Evolutionary conservation across 1,139 yeast species (phyloP).

Genomic region (Saccharomyces hybrid): DNA sequence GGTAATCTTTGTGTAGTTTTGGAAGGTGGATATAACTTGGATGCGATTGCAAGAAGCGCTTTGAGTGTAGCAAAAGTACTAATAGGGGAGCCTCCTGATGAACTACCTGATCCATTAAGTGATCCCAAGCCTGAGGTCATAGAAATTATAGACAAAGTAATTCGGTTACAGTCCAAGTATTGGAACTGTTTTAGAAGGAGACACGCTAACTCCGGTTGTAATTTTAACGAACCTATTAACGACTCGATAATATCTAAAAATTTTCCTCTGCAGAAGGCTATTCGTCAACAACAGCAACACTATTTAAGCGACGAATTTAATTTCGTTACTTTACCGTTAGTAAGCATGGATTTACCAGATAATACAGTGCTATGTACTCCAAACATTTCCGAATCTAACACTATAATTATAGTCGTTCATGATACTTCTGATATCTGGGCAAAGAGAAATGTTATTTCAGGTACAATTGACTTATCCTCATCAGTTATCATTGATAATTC

Average conservation of each 20-base stretch:
- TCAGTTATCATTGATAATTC: slow-evolving; percentile 61
- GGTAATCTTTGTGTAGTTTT: slow-evolving; percentile 85
- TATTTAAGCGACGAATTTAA: slow-evolving; percentile 47
- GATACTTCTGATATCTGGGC: slow-evolving; percentile 96
- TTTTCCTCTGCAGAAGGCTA: slow-evolving; percentile 56
- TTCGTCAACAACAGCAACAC: slow-evolving; percentile 61
- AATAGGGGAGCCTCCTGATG: slow-evolving; percentile 92
- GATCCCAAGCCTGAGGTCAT: slow-evolving; percentile 72
- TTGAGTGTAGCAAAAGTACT: slow-evolving; percentile 85
- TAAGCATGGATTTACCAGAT: slow-evolving; percentile 46
- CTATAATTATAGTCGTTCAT: slow-evolving; percentile 66
- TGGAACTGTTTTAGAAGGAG: slow-evolving; percentile 66
- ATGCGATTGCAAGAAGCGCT: slow-evolving; percentile 84
- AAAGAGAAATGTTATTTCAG: slow-evolving; percentile 68
- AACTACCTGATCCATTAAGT: slow-evolving; percentile 35
- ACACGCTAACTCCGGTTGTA: slow-evolving; percentile 46
- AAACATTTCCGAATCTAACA: slow-evolving; percentile 53
- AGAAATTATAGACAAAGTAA: slow-evolving; percentile 80
- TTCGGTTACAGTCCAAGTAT: slow-evolving; percentile 70
- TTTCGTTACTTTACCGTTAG: slow-evolving; percentile 64
- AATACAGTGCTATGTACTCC: slow-evolving; percentile 75
- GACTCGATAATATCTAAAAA: slow-evolving; percentile 26
- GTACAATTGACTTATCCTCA: slow-evolving; percentile 64
- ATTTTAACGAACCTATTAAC: slow-evolving; percentile 20
- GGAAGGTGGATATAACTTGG: slow-evolving; percentile 95